Conservation (phyloP, 1,284 basidiomycete genomes). For the Waitea zeae region DNA sequence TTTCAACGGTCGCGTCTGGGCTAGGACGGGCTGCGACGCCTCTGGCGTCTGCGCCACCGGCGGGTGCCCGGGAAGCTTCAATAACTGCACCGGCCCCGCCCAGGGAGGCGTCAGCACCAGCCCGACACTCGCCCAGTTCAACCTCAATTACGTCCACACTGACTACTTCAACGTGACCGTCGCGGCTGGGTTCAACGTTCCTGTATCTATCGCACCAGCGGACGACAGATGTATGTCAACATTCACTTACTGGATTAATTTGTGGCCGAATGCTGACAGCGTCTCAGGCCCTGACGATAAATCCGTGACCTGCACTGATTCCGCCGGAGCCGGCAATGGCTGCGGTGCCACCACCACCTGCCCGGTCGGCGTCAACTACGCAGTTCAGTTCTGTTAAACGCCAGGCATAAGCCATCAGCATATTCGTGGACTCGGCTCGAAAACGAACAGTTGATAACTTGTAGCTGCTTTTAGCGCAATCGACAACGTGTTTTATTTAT, state of each 20-base stretch:
- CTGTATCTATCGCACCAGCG: slow-evolving; percentile 1
- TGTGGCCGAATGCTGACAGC: no score
- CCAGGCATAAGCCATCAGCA: no score
- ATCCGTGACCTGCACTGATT: slow-evolving; percentile 1
- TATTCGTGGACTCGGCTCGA: no score
- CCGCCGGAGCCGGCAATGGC: neutral
- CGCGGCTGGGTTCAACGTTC: slow-evolving; percentile 3
- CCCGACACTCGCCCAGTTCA: slow-evolving; percentile 4
- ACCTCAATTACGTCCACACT: neutral
- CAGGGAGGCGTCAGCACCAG: no score
- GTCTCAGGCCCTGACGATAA: slow-evolving; percentile 1
- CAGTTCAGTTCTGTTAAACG: slow-evolving; percentile 1
- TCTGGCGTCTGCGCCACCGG: slow-evolving; percentile 2
- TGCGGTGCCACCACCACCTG: slow-evolving; percentile 2
- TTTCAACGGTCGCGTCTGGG: slow-evolving; percentile 5
- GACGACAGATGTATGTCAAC: neutral
- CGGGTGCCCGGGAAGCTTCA: slow-evolving; percentile 1
- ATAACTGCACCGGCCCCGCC: slow-evolving; percentile 1
- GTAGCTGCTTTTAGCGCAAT: no score
- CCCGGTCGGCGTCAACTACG: slow-evolving; percentile 2
- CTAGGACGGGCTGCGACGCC: slow-evolving; percentile 4
- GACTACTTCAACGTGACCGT: slow-evolving; percentile 4
- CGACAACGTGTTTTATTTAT: no score
- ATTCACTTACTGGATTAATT: neutral
- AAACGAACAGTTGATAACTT: no score